Evolutionary conservation across 208 protist genomes (phyloP).

Genomic region (Leishmania turanica): DNA sequence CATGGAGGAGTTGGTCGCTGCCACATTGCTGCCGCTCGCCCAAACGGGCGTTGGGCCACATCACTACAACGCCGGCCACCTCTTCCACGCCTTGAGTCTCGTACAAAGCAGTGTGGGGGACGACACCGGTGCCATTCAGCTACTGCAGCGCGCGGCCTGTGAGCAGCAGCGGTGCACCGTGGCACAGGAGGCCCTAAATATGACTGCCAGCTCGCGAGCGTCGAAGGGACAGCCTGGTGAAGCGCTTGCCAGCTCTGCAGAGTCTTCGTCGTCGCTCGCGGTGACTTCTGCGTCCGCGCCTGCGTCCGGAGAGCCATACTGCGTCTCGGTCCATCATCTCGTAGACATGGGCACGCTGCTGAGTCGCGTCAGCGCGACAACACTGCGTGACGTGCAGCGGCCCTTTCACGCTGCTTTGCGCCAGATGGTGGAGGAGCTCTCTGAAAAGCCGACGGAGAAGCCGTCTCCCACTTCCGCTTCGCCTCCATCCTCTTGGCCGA

Average conservation of each 20-base stretch:
- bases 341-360: slow-evolving; percentile 71
- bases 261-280: not conserved
- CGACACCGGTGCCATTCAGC: slow-evolving; percentile 52
- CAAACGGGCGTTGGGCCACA: slow-evolving; percentile 34
- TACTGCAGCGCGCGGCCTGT: slow-evolving; percentile 41
- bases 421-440: slow-evolving; percentile 24
- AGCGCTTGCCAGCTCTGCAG: not conserved
- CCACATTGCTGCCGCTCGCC: slow-evolving; percentile 35
- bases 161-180: slow-evolving; percentile 26
- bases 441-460: slow-evolving; percentile 8
- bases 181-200: slow-evolving; percentile 5
- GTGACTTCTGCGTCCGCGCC: not conserved
- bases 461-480: not conserved
- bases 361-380: slow-evolving; percentile 37
- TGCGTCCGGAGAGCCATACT: slow-evolving; percentile 30
- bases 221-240: not conserved
- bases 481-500: not conserved
- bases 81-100: slow-evolving; percentile 75
- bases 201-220: not conserved
- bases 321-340: slow-evolving; percentile 49
- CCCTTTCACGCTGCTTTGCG: slow-evolving; percentile 48
- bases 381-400: slow-evolving; percentile 33
- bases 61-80: slow-evolving; percentile 42
- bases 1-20: slow-evolving; percentile 43
- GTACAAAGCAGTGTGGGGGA: slow-evolving; percentile 65